phyloP scores from a whole-genome alignment of 768 basidiomycete genomes.

The Tremella fuciformis region DNA sequence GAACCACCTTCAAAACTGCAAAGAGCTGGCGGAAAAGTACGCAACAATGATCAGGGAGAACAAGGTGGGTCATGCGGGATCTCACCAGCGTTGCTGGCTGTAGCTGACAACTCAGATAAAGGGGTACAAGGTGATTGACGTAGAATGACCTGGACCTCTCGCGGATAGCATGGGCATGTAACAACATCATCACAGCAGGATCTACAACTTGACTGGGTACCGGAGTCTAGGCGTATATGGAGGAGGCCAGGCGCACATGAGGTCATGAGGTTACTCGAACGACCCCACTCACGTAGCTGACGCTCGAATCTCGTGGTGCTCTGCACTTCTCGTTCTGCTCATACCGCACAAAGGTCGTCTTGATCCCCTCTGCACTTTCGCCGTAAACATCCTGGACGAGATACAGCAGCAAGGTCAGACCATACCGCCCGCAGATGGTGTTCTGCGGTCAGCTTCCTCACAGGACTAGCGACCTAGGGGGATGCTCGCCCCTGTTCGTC shows the following conservation, averaged over 20 bases:
- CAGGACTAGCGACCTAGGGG: conserved; percentile 9
- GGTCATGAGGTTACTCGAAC: conserved; percentile 25
- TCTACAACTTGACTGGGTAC: neutral
- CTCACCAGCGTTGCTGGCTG: neutral
- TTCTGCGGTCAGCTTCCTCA: conserved; percentile 68
- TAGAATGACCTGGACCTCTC: conserved; percentile 12
- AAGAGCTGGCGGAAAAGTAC: conserved; percentile 79
- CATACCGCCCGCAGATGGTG: conserved; percentile 95
- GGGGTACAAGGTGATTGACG: conserved; percentile 77
- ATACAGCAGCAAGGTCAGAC: conserved; percentile 86
- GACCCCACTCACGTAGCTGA: conserved; percentile 85
- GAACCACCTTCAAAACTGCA: conserved; percentile 85
- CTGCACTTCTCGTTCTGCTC: conserved; percentile 82
- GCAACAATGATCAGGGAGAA: conserved; percentile 71
- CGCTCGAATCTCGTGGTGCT: conserved; percentile 74
- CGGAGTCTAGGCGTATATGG: no score
- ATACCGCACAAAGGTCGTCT: conserved; percentile 75
- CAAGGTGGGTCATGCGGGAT: conserved; percentile 61
- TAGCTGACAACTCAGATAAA: conserved; percentile 61
- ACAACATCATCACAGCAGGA: conserved; percentile 2
- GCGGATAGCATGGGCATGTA: conserved; percentile 11
- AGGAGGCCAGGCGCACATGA: no score
- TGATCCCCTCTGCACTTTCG: conserved; percentile 53
- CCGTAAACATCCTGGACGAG: conserved; percentile 64
- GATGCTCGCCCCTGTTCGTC: conserved; percentile 46